These are phyloP conservation scores for Blastosporella zonata DNA, from an alignment of 1,284 basidiomycete genomes.

Conservation along the genomic window DNA sequence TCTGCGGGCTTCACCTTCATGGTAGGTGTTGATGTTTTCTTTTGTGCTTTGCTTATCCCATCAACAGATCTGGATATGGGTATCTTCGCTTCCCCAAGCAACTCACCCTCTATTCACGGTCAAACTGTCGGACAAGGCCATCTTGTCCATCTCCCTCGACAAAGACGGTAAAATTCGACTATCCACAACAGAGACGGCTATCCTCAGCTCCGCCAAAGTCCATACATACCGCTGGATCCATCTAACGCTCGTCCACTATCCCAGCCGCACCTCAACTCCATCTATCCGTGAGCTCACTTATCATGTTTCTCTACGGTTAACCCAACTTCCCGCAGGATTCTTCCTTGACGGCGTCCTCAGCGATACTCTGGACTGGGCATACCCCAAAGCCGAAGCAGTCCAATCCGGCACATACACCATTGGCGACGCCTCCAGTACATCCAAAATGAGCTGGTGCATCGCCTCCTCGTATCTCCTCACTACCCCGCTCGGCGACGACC, in stretches of 20 bases:
- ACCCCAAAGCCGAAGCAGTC: conserved; percentile 50
- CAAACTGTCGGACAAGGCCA: conserved; percentile 31
- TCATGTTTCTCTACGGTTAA: conserved; percentile 5
- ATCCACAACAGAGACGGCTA: conserved; percentile 38
- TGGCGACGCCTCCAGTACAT: conserved; percentile 44
- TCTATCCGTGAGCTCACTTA: conserved; percentile 52
- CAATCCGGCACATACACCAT: conserved; percentile 45
- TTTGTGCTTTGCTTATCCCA: background rate
- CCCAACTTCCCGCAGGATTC: conserved; percentile 47
- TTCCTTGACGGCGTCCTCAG: conserved; percentile 69
- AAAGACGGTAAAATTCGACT: conserved; percentile 57
- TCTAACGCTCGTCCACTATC: conserved; percentile 60
- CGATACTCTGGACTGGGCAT: conserved; percentile 58
- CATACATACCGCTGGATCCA: conserved; percentile 66
- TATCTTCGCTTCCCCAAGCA: conserved; percentile 51
- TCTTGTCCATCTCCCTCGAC: conserved; percentile 47
- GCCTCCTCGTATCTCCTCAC: conserved; percentile 65
- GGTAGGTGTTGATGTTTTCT: conserved; percentile 36
- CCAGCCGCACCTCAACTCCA: conserved; percentile 51
- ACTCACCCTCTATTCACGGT: conserved; percentile 47
- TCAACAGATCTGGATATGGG: conserved; percentile 63
- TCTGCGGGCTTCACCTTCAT: conserved; percentile 65
- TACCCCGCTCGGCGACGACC: conserved; percentile 57
- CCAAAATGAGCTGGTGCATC: conserved; percentile 63
- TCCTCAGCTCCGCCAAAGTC: conserved; percentile 46